phyloP scores from a whole-genome alignment of 2,329 filamentous ascomycete genomes.

The Lasiodiplodia sp. region DNA sequence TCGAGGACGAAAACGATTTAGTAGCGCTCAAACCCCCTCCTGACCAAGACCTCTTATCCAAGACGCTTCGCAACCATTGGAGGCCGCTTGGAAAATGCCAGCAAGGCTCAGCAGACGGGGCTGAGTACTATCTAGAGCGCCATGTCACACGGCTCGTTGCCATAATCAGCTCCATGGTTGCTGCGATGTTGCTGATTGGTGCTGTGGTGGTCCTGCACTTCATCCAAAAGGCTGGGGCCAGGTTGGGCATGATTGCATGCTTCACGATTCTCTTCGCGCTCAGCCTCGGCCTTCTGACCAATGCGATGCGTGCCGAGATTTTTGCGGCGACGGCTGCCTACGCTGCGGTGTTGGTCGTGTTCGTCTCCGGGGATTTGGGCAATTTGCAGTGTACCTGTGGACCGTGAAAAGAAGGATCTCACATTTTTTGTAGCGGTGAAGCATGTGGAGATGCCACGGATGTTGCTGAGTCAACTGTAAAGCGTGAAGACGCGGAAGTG shows the following conservation, averaged over 20 bases:
- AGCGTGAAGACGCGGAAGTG: too few relatives aligned
- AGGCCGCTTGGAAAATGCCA: too few relatives aligned
- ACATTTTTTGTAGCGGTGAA: background rate
- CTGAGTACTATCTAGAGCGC: background rate
- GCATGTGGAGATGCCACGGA: too few relatives aligned
- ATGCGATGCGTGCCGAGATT: constrained; percentile 36
- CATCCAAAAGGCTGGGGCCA: background rate
- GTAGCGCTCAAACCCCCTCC: background rate
- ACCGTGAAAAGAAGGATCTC: background rate
- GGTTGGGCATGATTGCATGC: background rate
- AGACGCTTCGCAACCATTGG: too few relatives aligned
- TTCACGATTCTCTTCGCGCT: constrained; percentile 36
- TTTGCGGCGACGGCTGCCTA: constrained; percentile 39
- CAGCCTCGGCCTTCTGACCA: constrained; percentile 36
- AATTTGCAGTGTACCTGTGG: background rate
- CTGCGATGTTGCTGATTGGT: background rate
- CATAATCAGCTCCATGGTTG: background rate
- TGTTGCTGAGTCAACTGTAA: too few relatives aligned
- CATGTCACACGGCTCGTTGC: background rate
- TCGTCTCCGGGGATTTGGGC: constrained; percentile 27
- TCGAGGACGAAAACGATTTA: background rate
- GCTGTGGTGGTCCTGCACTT: background rate
- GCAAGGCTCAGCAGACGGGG: background rate
- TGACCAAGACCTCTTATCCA: background rate
- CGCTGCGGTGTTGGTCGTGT: constrained; percentile 37